Conservation (phyloP, 129 eudicot species). For the Chrysanthemum makinoi region DNA sequence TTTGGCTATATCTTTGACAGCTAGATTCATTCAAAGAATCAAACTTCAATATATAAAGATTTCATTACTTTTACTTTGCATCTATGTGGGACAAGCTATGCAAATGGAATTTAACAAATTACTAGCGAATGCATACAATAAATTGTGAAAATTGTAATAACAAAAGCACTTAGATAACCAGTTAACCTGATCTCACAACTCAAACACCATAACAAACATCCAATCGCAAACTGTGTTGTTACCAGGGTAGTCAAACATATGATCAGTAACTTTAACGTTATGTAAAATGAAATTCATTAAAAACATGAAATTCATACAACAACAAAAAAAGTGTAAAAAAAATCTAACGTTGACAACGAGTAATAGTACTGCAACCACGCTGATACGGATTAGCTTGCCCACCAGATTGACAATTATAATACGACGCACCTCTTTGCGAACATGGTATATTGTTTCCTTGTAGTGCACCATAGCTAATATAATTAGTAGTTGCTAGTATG, state of each 20-base stretch:
- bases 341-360: conserved; percentile 14
- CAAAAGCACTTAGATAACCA: too few species aligned
- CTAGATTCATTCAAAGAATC: too few species aligned
- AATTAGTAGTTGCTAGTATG: conserved; percentile 48
- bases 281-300: neutral
- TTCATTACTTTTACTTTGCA: too few species aligned
- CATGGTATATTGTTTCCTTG: conserved; percentile 75
- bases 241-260: conserved; percentile 5
- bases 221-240: too few species aligned
- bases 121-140: too few species aligned
- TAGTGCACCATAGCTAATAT: conserved; percentile 80
- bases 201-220: too few species aligned
- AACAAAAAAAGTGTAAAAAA: neutral
- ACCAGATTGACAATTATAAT: conserved; percentile 63
- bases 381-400: conserved; percentile 18
- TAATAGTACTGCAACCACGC: conserved; percentile 20
- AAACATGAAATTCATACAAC: conserved; percentile 15
- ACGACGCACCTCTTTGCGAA: conserved; percentile 73
- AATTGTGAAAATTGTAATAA: too few species aligned
- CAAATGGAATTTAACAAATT: too few species aligned
- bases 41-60: too few species aligned
- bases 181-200: too few species aligned
- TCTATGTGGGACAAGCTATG: too few species aligned
- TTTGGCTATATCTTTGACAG: too few species aligned
- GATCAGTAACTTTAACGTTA: conserved; percentile 1